Evolutionary conservation across 1,139 yeast species (phyloP).

Genomic region (Arxiozyma heterogenica): DNA sequence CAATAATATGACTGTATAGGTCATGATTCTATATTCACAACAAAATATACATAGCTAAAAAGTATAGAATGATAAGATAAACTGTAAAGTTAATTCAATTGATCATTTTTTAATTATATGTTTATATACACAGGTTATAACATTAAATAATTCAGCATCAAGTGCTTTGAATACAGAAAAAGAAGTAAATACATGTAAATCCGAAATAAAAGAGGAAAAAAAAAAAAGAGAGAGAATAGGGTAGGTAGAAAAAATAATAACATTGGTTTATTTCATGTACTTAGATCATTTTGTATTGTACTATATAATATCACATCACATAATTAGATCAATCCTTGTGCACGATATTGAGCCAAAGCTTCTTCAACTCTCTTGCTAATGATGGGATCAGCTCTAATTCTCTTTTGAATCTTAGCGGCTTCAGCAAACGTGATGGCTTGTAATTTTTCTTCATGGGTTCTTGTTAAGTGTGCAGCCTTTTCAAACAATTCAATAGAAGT

Average conservation of each 20-base stretch:
- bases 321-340: constrained; percentile 17
- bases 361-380: constrained; percentile 40
- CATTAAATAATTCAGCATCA: background rate
- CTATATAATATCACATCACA: no score
- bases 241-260: no score
- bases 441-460: constrained; percentile 77
- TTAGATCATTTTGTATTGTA: no score
- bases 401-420: constrained; percentile 76
- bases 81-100: no score
- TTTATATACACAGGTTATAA: background rate
- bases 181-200: background rate
- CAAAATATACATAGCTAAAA: no score
- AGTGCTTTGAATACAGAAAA: background rate
- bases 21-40: background rate
- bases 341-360: constrained; percentile 32
- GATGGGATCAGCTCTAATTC: constrained; percentile 57
- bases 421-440: constrained; percentile 91
- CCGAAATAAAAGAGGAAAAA: background rate
- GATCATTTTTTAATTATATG: background rate
- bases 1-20: no score
- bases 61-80: background rate
- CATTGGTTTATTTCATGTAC: no score
- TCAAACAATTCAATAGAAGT: constrained; percentile 78
- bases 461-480: constrained; percentile 71
- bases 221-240: background rate